Base-by-base conservation (phyloP, 1,139 yeast genomes). In the Hansenula sp. region DNA sequence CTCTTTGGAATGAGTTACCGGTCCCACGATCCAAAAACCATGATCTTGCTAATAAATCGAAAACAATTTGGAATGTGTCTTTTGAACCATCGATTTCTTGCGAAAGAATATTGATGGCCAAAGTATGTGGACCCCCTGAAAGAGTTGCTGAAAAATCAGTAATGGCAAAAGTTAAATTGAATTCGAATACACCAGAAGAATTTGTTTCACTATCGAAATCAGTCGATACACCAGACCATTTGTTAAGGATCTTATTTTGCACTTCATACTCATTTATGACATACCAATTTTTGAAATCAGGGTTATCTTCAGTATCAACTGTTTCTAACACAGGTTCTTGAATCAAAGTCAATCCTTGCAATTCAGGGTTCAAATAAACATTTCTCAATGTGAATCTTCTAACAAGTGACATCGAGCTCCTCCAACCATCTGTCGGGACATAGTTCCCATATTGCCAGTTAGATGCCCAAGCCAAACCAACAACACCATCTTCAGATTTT, bases 391-490 rank as follows among this genome's bases (percentile, higher is more conserved):
- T 52, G 40, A 61, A 49, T 40, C 56, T 54, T 34, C 71, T 56
- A 8, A 58, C 59, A 24, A 64, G 46, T 2, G 69, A 54, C 67
- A 61, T 60, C 3, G 66, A 58, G 24, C 64, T 53, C 43, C 67
- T 57, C 67, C 67, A 67, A 13, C 56, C 51, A 12, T 43, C 48
- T 12, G 68, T 63, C 16, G 71, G 72, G 15, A 59, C 66, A 24
- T 48, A 49, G 21, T 55, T 53, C 19, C 59, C 54, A 47, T 67
- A 67, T 47, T 66, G 69, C 71, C 71, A 67, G 52, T 65, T 67
- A 33, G 68, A 63, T 27, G 68, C 65, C 71, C 71, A 67, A 5
- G 67, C 70, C 35, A 66, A 45, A n/a, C 66, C 67, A 9, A 63
- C 17, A 2, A 52, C 55, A n/a, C 51, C 59, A 5, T 46, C 41